Base-by-base conservation (phyloP, 192 early-diverging fungal species). In the Coemansia sp. region DNA sequence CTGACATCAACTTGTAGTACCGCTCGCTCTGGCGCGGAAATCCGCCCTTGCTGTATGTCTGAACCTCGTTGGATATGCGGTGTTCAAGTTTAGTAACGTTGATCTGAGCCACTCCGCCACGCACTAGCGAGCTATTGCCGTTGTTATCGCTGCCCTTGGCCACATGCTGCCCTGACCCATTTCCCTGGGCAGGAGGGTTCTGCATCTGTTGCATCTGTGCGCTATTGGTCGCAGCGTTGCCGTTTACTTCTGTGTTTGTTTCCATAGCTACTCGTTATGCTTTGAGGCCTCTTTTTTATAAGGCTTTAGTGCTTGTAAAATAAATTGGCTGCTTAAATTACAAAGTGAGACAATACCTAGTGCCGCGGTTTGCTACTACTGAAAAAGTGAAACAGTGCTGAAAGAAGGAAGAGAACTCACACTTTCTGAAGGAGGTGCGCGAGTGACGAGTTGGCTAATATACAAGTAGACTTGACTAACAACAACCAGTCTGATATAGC, bases 1-100 rank as follows among this genome's bases (percentile, higher is more conserved):
- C 80, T 9, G 80, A 83, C 80, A 83, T 83, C 5, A 83, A 72
- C 33, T 71, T 66, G 64, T 83, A 83, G 72, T 83, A 83, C 54
- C 80, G 65, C 64, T 78, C 71, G 66, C 73, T 76, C 59, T 83
- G 75, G 14, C 80, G 80, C 20, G 80, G 80, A 39, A 71, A 83
- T 23, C 72, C 72, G 25, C 76, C 80, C 8, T 70, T 29, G 66
- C 72, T 75, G 66, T 78, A 83, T 22, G 69, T 71, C 63, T 71
- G 57, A 4, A 83, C 80, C 60, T 83, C 80, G 21, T 64, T 70
- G 20, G 68, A 61, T 19, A 83, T 75, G 60, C 78, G 72, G 11
- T 57, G 27, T 58, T 83, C 73, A 2, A 83, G 66, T 33, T 63
- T 74, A 1, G 22, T 51, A 14, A 83, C 67, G 65, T 78, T 64